phyloP scores from a whole-genome alignment of 169 alveolate genomes.

The Theileria orientalis region DNA sequence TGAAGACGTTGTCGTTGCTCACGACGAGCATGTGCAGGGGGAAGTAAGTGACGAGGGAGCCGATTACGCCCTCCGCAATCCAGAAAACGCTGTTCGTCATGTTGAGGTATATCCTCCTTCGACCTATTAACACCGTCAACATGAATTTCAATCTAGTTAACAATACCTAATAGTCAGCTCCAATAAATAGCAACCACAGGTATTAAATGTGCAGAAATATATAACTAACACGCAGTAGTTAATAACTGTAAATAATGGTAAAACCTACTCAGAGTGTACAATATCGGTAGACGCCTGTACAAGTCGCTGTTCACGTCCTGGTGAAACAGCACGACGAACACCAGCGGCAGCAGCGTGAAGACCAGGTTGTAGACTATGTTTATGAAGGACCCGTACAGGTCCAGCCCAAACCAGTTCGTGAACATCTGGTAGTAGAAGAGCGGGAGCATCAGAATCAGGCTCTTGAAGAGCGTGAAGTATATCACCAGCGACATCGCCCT shows the following conservation, averaged over 20 bases:
- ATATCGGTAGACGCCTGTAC: constrained; percentile 22
- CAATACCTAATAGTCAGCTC: neutral
- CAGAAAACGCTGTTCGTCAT: constrained; percentile 19
- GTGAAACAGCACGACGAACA: constrained; percentile 28
- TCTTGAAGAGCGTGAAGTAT: constrained; percentile 36
- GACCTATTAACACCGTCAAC: neutral
- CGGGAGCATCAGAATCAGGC: constrained; percentile 33
- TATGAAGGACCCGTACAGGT: constrained; percentile 43
- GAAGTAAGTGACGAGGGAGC: constrained; percentile 22
- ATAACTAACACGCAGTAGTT: neutral
- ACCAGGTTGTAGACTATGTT: constrained; percentile 27
- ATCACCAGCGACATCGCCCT: constrained; percentile 21
- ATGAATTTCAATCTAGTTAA: neutral
- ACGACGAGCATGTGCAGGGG: constrained; percentile 24
- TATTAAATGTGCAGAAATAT: neutral
- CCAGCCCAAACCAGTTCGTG: constrained; percentile 59
- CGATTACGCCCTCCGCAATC: constrained; percentile 43
- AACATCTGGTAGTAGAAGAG: constrained; percentile 50
- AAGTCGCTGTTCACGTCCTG: constrained; percentile 21
- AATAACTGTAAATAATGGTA: neutral
- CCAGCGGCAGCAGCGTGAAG: constrained; percentile 38
- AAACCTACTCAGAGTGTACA: constrained; percentile 27
- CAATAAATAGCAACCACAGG: too few species aligned
- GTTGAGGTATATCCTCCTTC: constrained; percentile 43
- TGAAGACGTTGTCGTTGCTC: constrained; percentile 17